Base-by-base conservation (phyloP, 164 flowering plant species). In the Platanus orientalis region DNA sequence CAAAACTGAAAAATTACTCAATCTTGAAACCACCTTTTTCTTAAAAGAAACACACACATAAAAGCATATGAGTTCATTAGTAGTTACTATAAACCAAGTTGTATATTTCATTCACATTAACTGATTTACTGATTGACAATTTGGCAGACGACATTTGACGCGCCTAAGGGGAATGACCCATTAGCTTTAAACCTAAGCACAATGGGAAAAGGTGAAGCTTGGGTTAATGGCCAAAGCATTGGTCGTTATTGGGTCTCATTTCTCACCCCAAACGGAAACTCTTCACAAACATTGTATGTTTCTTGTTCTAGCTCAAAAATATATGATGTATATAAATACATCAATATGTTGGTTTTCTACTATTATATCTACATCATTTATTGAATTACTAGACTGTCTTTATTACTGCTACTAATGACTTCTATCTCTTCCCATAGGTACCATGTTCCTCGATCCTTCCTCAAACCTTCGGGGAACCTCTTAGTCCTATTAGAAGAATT, bases 131-230 rank as follows among this genome's bases (percentile, higher is more conserved):
- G 42, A 36, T 79, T 83, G 83, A 77, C 75, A 67, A 71, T 48
- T 39, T 26, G n/a, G 62, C 77, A 85, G 93, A 76, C 82, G 2
- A 21, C 9, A 52, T 84, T 88, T 64, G 82, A 77, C 66, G 79
- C 85, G 26, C 95, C 91, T 0, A 52, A 25, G 0, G 86, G 85
- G 49, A 59, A 70, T 54, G 83, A 73, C 20, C 84, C 95, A 12
- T 61, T 86, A 4, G 85, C 75, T 14, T 30, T 88, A 39, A 77
- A 86, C 69, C 78, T 88, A 29, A 64, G 68, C 9, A 48, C 80
- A 20, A 84, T 88, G 91, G 86, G 91, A 39, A 88, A 86, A 69
- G 95, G 95, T n/a, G 83, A 81, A 79, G 85, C 79, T 47, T 88
- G 91, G 91, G 75, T 88, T 14, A 88, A 88, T 64, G 95, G 91